A percentile compares a stretch with the other conserved stretches of the same genome.
phyloP scores from a whole-genome alignment of 164 flowering plant genomes.

The Umbilicus rupestris region DNA sequence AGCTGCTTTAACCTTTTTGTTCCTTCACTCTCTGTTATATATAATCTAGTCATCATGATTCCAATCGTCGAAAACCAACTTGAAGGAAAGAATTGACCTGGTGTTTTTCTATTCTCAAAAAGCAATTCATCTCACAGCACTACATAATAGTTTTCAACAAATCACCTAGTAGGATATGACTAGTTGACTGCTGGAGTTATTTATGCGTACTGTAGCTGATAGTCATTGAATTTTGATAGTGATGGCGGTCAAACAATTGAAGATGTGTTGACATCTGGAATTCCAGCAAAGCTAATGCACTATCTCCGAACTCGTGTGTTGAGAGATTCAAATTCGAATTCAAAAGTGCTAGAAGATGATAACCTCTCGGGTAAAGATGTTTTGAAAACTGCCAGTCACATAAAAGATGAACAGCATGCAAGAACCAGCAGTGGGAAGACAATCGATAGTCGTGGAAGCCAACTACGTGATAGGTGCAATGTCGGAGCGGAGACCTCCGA shows the following conservation, averaged over 20 bases:
- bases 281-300: conserved; percentile 88
- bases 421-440: conserved; percentile 42
- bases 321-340: conserved; percentile 43
- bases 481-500: background rate
- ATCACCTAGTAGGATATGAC: background rate
- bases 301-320: conserved; percentile 74
- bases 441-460: conserved; percentile 44
- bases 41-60: too few species aligned
- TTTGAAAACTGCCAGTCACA: conserved; percentile 20
- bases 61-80: background rate
- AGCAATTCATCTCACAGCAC: background rate
- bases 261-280: conserved; percentile 82
- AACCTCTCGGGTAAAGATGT: conserved; percentile 39
- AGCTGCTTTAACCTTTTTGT: too few species aligned
- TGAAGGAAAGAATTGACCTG: background rate
- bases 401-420: conserved; percentile 40
- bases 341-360: conserved; percentile 45
- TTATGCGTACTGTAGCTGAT: background rate
- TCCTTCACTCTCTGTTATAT: too few species aligned
- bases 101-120: background rate
- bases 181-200: background rate
- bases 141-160: background rate
- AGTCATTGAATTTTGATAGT: conserved; percentile 14
- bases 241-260: conserved; percentile 79
- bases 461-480: conserved; percentile 9